Evolutionary conservation across 306 rosid genomes (phyloP).

Genomic region (Citrullus mucosospermus): DNA sequence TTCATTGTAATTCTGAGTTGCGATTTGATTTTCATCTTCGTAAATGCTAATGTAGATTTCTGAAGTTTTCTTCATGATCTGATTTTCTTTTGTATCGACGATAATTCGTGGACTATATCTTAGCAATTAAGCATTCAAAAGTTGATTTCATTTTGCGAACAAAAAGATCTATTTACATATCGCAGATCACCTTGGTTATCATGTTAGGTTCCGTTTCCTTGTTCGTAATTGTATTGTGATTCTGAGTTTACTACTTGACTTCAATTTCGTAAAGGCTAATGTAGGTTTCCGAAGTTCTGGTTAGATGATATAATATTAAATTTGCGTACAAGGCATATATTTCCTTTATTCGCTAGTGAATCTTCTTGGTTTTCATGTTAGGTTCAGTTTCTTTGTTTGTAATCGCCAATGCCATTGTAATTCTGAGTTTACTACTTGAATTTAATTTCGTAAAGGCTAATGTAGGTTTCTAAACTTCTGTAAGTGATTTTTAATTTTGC

Average conservation of each 20-base stretch:
- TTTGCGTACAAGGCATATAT: background rate
- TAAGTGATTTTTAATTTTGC: background rate
- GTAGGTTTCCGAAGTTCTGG: background rate
- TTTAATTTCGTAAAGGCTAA: background rate
- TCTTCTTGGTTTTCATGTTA: background rate
- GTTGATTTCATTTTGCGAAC: background rate
- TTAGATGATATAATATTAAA: too few species aligned
- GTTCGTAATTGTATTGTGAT: background rate
- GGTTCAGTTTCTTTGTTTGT: background rate
- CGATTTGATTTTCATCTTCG: background rate
- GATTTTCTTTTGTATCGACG: background rate
- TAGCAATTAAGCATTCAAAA: background rate
- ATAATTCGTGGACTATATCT: background rate
- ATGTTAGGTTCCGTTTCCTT: background rate
- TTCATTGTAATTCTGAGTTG: background rate
- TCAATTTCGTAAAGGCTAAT: background rate
- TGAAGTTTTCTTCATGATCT: background rate
- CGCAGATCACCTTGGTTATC: background rate
- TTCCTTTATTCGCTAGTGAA: background rate
- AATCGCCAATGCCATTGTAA: background rate
- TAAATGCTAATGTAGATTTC: background rate
- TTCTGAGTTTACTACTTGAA: background rate
- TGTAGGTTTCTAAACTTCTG: background rate
- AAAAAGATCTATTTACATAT: background rate
- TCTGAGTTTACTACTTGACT: background rate